Evolutionary conservation across 139 green algal genomes (phyloP), one percentile per base, ranked within the genome.

Genomic region (Raphidocelis subcapitata): DNA sequence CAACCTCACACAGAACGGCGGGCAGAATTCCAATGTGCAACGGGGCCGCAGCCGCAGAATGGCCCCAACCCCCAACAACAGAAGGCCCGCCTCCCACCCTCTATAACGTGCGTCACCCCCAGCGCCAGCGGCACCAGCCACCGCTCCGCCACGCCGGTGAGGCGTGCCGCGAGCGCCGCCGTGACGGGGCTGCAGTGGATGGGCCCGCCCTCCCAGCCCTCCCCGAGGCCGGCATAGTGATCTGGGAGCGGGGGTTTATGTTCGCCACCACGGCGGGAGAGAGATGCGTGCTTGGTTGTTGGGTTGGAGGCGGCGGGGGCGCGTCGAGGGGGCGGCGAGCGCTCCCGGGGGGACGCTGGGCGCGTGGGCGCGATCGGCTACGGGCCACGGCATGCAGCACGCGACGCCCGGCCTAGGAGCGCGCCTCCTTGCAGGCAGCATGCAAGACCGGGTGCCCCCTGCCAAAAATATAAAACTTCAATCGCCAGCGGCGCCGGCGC

Each of bases 181-280:
- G 92, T 97, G 29, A 92, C 32, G 4, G 80, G 61, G 59, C 73
- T 89, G 81, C 92, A 97, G 77, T 94, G 94, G n/a, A 97, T 92
- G 3, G 76, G 81, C 0, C 90, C 92, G 3, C 49, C 21, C 4
- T 41, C 62, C 89, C 92, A 97, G 52, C 65, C 76, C 0, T 93
- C 88, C 2, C 44, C 87, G 15, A 97, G 62, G 2, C 92, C 92
- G 3, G 74, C 81, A 56, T 95, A 96, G 75, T 97, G 92, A 68
- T 97, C 92, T 90, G 87, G 63, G 68, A 46, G 37, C 3, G 64
- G n/a, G 31, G 24, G 52, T 12, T 33, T 16, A 31, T 26, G 20
- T 52, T 21, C 10, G 47, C 65, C 28, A 15, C n/a, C n/a, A n/a
- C n/a, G n/a, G n/a, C n/a, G n/a, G n/a, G n/a, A n/a, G n/a, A n/a